Base-by-base conservation (phyloP, 2,329 filamentous ascomycete species). In the Aspergillus fumigatus region DNA sequence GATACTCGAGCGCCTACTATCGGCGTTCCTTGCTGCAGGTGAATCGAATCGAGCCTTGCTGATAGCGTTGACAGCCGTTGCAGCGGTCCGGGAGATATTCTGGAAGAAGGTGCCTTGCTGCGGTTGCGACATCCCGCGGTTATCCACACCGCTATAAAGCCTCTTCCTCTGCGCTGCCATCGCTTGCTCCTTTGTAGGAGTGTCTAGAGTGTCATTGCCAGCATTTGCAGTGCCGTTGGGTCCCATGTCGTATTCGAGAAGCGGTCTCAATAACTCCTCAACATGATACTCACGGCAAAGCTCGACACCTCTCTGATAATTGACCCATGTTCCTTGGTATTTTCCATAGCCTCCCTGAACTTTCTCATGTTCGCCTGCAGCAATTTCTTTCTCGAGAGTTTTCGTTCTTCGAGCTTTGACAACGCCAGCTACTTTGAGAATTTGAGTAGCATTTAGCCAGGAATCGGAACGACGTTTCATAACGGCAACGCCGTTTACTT, bases 301-400 rank as follows among this genome's bases (percentile, higher is more conserved):
- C 69, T 97, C 91, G 48, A 95, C 83, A 1, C 93, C 94, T 59
- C 93, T 86, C 51, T 93, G 89, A 69, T 96, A 97, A 69, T 89
- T 90, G 69, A 99, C 96, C 94, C 94, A 99, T 2, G 94, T 99
- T 54, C 94, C 94, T 78, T 99, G 94, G 69, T 99, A 99, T 79
- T 97, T 97, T 62, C 94, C 94, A 69, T 99, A 99, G 4, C 94
- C 94, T 35, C 94, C 94, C 73, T 99, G 94, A 2, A 99, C 93
- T 75, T 99, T 99, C 74, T 99, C 94, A 74, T 99, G 93, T 70
- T 96, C 90, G 68, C 94, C 94, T 0, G 89, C 94, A 62, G 96
- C 85, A 57, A 99, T 96, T 75, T 99, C 94, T 76, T 97, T 97
- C 73, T 99, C 94, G 52, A 99, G 82, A 7, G 97, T 95, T 75